Base-by-base conservation (phyloP, 2,329 filamentous ascomycete genomes). In the Macrophomina phaseolina region DNA sequence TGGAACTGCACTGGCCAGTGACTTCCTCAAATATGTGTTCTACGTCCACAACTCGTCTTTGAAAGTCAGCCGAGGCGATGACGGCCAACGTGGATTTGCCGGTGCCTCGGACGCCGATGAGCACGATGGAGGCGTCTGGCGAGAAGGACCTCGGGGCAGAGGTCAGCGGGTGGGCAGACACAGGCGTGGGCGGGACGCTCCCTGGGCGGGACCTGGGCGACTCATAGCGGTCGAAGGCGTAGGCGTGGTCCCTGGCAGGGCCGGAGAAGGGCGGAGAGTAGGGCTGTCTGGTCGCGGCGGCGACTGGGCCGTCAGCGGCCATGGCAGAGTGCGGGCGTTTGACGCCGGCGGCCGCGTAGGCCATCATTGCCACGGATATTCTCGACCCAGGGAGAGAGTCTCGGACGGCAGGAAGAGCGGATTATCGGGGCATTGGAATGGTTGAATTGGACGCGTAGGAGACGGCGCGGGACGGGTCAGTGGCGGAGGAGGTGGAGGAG, bases 51-150 rank as follows among this genome's bases (percentile, higher is more conserved):
- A 93, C 82, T 64, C 87, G 87, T 48, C 89, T 84, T 64, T 87
- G 86, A 76, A 91, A 88, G 58, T 90, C 89, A 7, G 89, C 88
- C 0, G 90, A 90, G 5, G 90, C 89, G 69, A 94, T 92, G 56
- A 94, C 86, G 14, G 89, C 91, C 11, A 94, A 81, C 1, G 90
- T 92, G 1, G 90, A 90, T 76, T 93, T 93, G 16, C 91, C 91
- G 5, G 89, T 87, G 11, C 91, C 91, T 14, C 90, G 87, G 66
- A 92, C 88, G 2, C 91, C 91, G 28, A 91, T 85, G 18, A 94
- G 82, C 6, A 93, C 85, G 65, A 94, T 87, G 1, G 91, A 92
- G 1, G 89, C 88, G 80, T 91, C 85, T 9, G 83, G 76, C 8
- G 82, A 79, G 72, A 90, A 91, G 18, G 73, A 72, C 52, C 73